Base-by-base conservation (phyloP, 169 alveolate species). In the Plasmodium gonderi region DNA sequence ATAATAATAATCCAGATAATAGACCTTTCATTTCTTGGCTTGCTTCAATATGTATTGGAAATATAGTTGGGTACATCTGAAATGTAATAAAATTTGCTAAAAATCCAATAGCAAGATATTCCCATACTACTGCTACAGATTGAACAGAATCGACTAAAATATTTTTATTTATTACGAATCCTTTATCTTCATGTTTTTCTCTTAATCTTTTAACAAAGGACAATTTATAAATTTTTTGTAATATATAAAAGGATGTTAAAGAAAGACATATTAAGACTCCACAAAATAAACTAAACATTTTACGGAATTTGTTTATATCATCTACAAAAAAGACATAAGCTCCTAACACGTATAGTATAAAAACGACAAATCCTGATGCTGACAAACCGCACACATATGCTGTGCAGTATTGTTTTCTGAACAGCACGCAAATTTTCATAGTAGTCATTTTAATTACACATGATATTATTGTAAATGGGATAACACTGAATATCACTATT, bases 351-450 rank as follows among this genome's bases (percentile, higher is more conserved):
- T 79, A 79, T 65, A 79, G 23, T 31, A 79, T 11, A 38, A 79
- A 79, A 1, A 79, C 90, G 14, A 79, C 31, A 79, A 79, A 79
- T 51, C 90, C 90, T 3, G 90, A 79, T 3, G 44, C 23, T 3
- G 90, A 79, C 26, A 79, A 79, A n/a, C 90, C 90, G 44, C 90
- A 79, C 7, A 79, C 90, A 42, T 79, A 79, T 11, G 90, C 90
- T 31, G 77, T 79, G 26, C 90, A 79, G 26, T 79, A 79, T 4
- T 45, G 65, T 9, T 51, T 49, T 79, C 64, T 31, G 44, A 79
- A 79, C 60, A 79, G 68, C 17, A 79, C 90, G 44, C 90, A 54
- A 8, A 79, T 54, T 54, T 79, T 79, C 40, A 79, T 79, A 2
- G 90, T 79, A 2, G 90, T 79, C 90, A 79, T 79, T 51, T 79